A percentile compares a stretch with the other conserved stretches of the same genome.
Conservation (phyloP, 140 eudicot genomes). For the Oenanthe javanica region DNA sequence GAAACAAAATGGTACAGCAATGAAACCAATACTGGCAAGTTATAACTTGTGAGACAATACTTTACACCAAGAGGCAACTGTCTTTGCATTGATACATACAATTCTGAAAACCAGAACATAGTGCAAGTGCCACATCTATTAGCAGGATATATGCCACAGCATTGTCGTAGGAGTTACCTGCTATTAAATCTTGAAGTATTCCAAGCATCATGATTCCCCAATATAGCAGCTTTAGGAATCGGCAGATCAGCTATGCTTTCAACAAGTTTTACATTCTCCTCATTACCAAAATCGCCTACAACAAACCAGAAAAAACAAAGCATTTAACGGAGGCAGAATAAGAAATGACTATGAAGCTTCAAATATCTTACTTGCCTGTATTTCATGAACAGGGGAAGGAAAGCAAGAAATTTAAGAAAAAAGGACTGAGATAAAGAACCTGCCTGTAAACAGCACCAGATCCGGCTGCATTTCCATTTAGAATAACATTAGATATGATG, state of each 20-base stretch:
- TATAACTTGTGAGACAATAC: background rate
- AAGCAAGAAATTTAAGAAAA: background rate
- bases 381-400: background rate
- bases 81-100: background rate
- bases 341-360: slow-evolving; percentile 6
- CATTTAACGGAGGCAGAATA: slow-evolving; percentile 15
- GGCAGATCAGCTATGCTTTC: slow-evolving; percentile 61
- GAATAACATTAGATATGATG: slow-evolving; percentile 5
- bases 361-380: background rate
- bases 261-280: slow-evolving; percentile 84
- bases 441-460: slow-evolving; percentile 95
- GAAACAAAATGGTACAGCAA: background rate
- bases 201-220: slow-evolving; percentile 98
- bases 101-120: background rate
- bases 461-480: slow-evolving; percentile 80
- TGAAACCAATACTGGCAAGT: background rate
- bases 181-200: slow-evolving; percentile 48
- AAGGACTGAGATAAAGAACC: slow-evolving; percentile 25
- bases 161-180: slow-evolving; percentile 25
- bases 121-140: slow-evolving; percentile 8
- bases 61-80: background rate
- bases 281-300: slow-evolving; percentile 92
- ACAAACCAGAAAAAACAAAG: slow-evolving; percentile 7
- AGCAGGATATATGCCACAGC: background rate
- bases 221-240: slow-evolving; percentile 61